A percentile compares a stretch with the other conserved stretches of the same genome.
Evolutionary conservation across 2,329 filamentous ascomycete species (phyloP).

Genomic region (Byssoonygena ceratinophila): DNA sequence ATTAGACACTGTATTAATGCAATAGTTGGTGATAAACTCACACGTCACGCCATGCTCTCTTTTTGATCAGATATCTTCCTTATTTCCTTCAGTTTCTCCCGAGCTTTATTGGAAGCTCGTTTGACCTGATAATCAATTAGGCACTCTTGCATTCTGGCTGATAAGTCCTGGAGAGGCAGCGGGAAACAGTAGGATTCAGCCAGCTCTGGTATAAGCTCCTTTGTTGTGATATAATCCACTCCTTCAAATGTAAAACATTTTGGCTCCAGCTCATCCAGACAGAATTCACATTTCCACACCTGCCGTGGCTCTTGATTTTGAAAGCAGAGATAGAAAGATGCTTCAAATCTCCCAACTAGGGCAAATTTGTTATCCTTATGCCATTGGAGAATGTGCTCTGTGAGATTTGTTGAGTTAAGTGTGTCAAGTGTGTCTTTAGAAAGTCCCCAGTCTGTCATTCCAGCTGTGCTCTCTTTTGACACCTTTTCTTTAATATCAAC

Average conservation of each 20-base stretch:
- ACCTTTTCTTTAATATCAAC: conserved; percentile 11
- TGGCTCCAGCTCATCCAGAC: conserved; percentile 8
- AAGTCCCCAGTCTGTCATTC: conserved; percentile 10
- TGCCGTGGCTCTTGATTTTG: conserved; percentile 11
- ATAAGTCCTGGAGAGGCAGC: conserved; percentile 12
- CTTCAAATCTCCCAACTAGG: conserved; percentile 11
- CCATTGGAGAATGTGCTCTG: conserved; percentile 12
- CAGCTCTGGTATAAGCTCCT: conserved; percentile 10
- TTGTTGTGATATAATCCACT: conserved; percentile 4
- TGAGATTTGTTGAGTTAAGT: conserved; percentile 4
- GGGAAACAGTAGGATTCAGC: conserved; percentile 2
- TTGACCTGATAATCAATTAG: conserved; percentile 11
- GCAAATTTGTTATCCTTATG: conserved; percentile 9
- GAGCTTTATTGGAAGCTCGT: conserved; percentile 8
- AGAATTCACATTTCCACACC: conserved; percentile 13
- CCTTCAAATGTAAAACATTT: neutral
- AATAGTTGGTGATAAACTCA: conserved; percentile 1
- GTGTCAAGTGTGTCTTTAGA: conserved; percentile 6
- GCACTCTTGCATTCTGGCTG: conserved; percentile 6
- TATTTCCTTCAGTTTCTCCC: conserved; percentile 10
- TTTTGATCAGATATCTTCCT: conserved; percentile 5
- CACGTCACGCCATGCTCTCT: conserved; percentile 1
- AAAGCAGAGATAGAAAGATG: conserved; percentile 11
- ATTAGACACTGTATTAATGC: neutral
- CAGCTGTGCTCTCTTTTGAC: neutral